Evolutionary conservation across 768 basidiomycete species (phyloP).

Genomic region (Auricularia sp.): DNA sequence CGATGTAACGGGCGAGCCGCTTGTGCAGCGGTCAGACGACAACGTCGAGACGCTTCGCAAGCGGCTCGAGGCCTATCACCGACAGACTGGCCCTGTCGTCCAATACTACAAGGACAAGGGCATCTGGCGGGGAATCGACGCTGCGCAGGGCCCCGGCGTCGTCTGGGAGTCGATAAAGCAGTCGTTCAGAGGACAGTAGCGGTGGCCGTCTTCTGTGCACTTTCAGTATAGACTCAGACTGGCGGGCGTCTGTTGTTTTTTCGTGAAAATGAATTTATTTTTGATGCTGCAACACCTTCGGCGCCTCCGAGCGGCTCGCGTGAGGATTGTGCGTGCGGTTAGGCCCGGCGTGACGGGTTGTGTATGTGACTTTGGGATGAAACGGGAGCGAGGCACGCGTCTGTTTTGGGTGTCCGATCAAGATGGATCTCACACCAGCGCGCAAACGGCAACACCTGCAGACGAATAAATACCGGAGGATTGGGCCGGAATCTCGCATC

Average conservation of each 20-base stretch:
- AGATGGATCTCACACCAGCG: background rate
- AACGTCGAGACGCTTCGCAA: conserved; percentile 92
- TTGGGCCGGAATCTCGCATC: background rate
- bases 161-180: conserved; percentile 80
- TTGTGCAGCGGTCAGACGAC: conserved; percentile 96
- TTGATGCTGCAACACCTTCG: background rate
- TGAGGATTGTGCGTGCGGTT: background rate
- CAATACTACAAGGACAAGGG: conserved; percentile 91
- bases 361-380: background rate
- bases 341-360: background rate
- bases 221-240: no score
- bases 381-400: background rate
- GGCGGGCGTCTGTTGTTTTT: no score
- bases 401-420: background rate
- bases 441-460: background rate
- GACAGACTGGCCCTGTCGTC: conserved; percentile 89
- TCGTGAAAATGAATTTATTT: background rate
- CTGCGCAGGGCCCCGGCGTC: conserved; percentile 81
- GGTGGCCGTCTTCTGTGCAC: background rate
- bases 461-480: background rate
- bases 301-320: no score
- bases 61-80: conserved; percentile 80
- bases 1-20: conserved; percentile 89
- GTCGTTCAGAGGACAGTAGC: conserved; percentile 33
- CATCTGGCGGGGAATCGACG: conserved; percentile 86